A percentile compares a stretch with the other conserved stretches of the same genome.
Evolutionary conservation across 2,329 filamentous ascomycete genomes (phyloP).

Genomic region (Metarhizium guizhouense): DNA sequence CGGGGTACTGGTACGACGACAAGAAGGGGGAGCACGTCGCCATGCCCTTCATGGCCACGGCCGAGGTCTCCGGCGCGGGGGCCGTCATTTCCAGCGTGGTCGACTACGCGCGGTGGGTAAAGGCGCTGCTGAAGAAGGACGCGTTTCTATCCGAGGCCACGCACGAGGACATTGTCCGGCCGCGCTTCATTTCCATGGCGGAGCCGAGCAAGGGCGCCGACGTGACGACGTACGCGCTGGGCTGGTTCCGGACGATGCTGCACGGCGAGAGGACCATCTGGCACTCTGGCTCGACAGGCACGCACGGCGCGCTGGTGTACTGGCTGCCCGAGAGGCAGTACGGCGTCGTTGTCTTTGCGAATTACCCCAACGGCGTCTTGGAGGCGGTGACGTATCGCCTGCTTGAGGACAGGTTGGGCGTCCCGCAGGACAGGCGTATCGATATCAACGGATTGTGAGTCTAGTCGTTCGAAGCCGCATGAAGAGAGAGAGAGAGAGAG

Average conservation of each 20-base stretch:
- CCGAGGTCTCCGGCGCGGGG: slow-evolving; percentile 29
- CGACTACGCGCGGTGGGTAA: slow-evolving; percentile 43
- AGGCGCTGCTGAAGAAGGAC: slow-evolving; percentile 29
- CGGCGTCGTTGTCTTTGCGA: slow-evolving; percentile 19
- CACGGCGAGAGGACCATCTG: not conserved
- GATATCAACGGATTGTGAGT: slow-evolving; percentile 3
- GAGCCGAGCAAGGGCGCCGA: slow-evolving; percentile 8
- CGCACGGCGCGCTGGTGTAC: slow-evolving; percentile 2
- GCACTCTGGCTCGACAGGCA: not conserved
- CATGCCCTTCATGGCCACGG: slow-evolving; percentile 16
- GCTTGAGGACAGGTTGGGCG: slow-evolving; percentile 20
- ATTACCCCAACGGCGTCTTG: slow-evolving; percentile 26
- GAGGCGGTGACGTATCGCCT: slow-evolving; percentile 18
- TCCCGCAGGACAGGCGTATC: slow-evolving; percentile 13
- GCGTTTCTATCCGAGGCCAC: slow-evolving; percentile 14
- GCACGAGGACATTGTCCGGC: slow-evolving; percentile 18
- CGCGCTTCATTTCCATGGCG: slow-evolving; percentile 21
- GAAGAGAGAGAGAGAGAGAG: not conserved
- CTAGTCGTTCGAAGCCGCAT: not conserved
- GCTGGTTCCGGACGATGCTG: not conserved
- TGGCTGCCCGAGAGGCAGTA: slow-evolving; percentile 6
- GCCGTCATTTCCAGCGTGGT: slow-evolving; percentile 34
- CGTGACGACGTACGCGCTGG: slow-evolving; percentile 6
- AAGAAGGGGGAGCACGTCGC: slow-evolving; percentile 12
- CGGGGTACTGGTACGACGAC: slow-evolving; percentile 31